Evolutionary conservation across 2,329 filamentous ascomycete genomes (phyloP), one percentile per base, ranked within the genome.

Genomic region (Trichoderma guizhouense): DNA sequence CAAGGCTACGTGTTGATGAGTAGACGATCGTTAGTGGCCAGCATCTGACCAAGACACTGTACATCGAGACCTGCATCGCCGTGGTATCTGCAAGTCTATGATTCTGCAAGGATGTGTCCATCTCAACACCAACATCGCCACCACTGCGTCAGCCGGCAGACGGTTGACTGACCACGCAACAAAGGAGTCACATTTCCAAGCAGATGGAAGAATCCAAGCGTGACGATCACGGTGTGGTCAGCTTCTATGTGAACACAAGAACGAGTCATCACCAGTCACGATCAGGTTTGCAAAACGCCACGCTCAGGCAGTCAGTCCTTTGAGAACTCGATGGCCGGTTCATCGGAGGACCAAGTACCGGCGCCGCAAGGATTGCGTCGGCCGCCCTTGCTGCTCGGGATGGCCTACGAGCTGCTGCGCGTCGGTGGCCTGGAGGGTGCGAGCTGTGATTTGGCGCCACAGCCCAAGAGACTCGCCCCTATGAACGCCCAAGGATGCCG

Each of bases 361-460:
- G 55, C n/a, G 28, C 28, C 26, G 28, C 55, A 51, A 30, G 28
- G 28, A 32, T 60, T 32, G 12, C 11, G 55, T 60, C 55, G 55
- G 55, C 55, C 28, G 28, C 15, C 18, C 11, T 12, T 32, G 24
- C 26, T 60, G 36, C 18, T 32, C 26, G 55, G 28, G 28, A 32
- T 60, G 18, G 28, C 55, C 55, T 32, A 60, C 28, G n/a, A 30
- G 28, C 55, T 7, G 55, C n/a, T 32, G 55, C n/a, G 30, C 28
- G 55, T 58, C 55, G 28, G 55, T 32, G 55, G 55, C 55, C 55
- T 30, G 26, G 15, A 9, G 55, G 8, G 8, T 32, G 26, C 39
- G 21, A 11, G 53, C 39, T n/a, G 21, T 71, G 62, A 71, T 71
- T 71, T 55, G 69, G 64, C 28, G 62, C 21, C 36, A 30, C 30